Base-by-base conservation (phyloP, 352 stramenopile species). In the Pythium rishiriense region DNA sequence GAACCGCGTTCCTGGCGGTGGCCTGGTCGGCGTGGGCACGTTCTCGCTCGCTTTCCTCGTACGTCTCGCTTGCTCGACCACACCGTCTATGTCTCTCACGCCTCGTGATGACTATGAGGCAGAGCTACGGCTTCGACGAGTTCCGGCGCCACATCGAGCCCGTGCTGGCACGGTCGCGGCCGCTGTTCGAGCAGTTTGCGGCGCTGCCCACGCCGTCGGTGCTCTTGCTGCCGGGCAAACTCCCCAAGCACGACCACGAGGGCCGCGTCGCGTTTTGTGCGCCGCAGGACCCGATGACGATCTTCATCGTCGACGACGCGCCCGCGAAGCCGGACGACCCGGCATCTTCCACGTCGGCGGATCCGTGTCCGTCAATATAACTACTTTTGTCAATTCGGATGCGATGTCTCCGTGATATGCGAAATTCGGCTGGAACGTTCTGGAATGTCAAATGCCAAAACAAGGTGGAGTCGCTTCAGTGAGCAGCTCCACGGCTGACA, bases 61-160 rank as follows among this genome's bases (percentile, higher is more conserved):
- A 58, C 52, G 60, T 41, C 6, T 7, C 39, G 5, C 5, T n/a
- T 46, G 10, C 33, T 39, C 4, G 7, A 46, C 39, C 19, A 46
- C 39, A 24, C 12, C 19, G n/a, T n/a, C n/a, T n/a, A n/a, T n/a
- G n/a, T n/a, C n/a, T n/a, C n/a, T n/a, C n/a, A n/a, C n/a, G n/a
- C n/a, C n/a, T n/a, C n/a, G n/a, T n/a, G n/a, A n/a, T n/a, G n/a
- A n/a, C n/a, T n/a, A n/a, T n/a, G n/a, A n/a, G 2, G 25, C 49
- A 93, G 84, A 82, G 72, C 50, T 68, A 87, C 47, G 85, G 85
- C 1, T 91, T 91, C 63, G 81, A 93, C 17, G 82, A 93, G 53
- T 91, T 93, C 52, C 80, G 72, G 39, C 83, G 74, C 43, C 85
- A 91, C 48, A 60, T 91, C 28, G 47, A 78, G 33, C 85, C 85